Evolutionary conservation across 768 basidiomycete genomes (phyloP).

Genomic region (Paxillus rubicundulus): DNA sequence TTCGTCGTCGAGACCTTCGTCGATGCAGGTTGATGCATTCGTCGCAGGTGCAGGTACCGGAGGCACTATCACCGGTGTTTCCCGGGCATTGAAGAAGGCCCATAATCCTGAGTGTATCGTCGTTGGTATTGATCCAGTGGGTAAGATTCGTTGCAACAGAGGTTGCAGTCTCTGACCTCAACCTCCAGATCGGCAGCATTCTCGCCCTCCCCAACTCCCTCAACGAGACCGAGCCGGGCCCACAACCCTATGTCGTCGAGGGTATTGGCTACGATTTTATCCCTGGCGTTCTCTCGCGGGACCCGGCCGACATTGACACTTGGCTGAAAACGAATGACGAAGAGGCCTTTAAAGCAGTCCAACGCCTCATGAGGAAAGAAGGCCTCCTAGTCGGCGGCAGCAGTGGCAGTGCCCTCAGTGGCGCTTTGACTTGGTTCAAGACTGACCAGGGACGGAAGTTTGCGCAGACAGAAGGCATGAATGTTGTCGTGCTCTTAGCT

Average conservation of each 20-base stretch:
- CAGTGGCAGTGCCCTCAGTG: conserved; percentile 82
- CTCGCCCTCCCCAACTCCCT: conserved; percentile 70
- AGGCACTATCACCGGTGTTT: conserved; percentile 88
- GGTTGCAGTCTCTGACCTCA: conserved; percentile 6
- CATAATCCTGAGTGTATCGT: conserved; percentile 74
- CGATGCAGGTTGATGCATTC: conserved; percentile 75
- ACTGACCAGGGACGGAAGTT: conserved; percentile 62
- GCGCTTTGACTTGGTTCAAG: conserved; percentile 74
- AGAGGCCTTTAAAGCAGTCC: conserved; percentile 74
- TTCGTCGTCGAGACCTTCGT: conserved; percentile 54
- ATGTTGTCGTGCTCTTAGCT: conserved; percentile 86
- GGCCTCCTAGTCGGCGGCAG: conserved; percentile 93
- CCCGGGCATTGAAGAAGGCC: conserved; percentile 72
- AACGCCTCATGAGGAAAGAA: conserved; percentile 76
- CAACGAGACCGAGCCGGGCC: conserved; percentile 48
- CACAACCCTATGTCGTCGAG: conserved; percentile 70
- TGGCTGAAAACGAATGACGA: conserved; percentile 88
- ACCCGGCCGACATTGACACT: conserved; percentile 53
- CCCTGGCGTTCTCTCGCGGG: conserved; percentile 79
- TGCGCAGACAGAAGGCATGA: conserved; percentile 67
- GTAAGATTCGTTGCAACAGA: conserved; percentile 22
- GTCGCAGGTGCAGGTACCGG: conserved; percentile 92
- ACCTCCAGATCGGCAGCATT: conserved; percentile 76
- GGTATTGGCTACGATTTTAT: conserved; percentile 98
- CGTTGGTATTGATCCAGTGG: conserved; percentile 88